These are phyloP conservation scores for Saccharum officinarum DNA, from an alignment of 176 grass and related monocot genomes.

Conservation along the genomic window DNA sequence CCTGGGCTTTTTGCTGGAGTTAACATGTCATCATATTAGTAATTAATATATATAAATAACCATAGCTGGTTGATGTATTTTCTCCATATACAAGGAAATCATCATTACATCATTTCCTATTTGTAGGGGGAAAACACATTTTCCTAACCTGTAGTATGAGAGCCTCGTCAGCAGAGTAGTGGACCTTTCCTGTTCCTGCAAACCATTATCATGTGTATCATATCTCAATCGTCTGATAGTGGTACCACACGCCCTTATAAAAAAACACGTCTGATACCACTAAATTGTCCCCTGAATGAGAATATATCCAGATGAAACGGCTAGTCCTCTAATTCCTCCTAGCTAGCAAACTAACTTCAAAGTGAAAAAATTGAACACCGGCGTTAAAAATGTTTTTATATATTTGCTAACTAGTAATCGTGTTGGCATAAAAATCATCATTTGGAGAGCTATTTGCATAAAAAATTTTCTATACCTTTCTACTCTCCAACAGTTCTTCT, in stretches of 20 bases:
- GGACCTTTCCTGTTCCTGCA: conserved; percentile 55
- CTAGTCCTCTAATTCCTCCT: neutral
- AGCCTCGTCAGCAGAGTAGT: conserved; percentile 77
- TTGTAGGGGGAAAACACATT: neutral
- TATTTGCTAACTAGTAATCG: too few species aligned
- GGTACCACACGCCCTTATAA: too few species aligned
- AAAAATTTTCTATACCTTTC: too few species aligned
- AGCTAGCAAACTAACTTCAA: neutral
- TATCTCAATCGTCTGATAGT: neutral
- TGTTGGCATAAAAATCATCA: too few species aligned
- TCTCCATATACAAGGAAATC: neutral
- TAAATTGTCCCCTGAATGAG: neutral
- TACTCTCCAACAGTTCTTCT: too few species aligned
- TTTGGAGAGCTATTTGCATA: too few species aligned
- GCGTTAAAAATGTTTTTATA: neutral
- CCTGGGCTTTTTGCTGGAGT: conserved; percentile 81
- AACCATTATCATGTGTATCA: conserved; percentile 7
- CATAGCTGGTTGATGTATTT: neutral
- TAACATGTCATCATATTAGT: conserved; percentile 16
- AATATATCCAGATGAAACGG: neutral
- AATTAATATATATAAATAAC: neutral
- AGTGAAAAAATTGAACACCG: neutral
- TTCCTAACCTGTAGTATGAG: conserved; percentile 72
- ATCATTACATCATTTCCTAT: conserved; percentile 17
- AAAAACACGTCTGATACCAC: neutral